Base-by-base conservation (phyloP, 192 early-diverging fungal genomes). In the Backusella luteola region DNA sequence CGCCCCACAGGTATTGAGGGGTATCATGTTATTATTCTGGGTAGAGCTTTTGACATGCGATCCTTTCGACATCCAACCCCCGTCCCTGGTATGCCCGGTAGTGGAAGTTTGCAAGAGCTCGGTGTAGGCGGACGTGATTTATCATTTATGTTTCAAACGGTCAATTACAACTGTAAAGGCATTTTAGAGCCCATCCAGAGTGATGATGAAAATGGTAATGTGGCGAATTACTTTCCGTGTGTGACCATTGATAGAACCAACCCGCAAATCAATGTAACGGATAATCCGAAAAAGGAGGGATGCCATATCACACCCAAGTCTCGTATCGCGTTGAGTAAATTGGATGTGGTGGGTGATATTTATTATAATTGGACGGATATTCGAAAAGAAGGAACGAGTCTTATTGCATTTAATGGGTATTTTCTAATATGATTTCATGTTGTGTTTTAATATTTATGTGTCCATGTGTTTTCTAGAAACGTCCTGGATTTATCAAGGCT, bases 71-170 rank as follows among this genome's bases (percentile, higher is more conserved):
- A 94, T 56, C 78, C 81, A 0, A 79, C 72, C 19, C 63, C 71
- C 0, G 73, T 66, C 7, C 59, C 79, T 34, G 78, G 73, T 29
- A 80, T 87, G n/a, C 78, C 83, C 6, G 81, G 80, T 1, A 76
- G 79, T 39, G 87, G 89, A 56, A 78, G 91, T 67, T 73, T 93
- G 17, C 84, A 87, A 77, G 86, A 86, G 73, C 82, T 87, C 0
- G 84, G 87, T 39, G 89, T 90, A 0, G 90, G 91, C 44, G 90
- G 91, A 67, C 89, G 84, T 78, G 94, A 95, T 78, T 76, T 93
- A 73, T 88, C 89, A 29, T 93, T 94, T 44, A 71, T 95, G 86
- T 95, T 95, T 83, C 94, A 95, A 84, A 88, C 85, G 69, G 86
- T 91, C 56, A 93, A 94, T 75, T 71, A 77, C 39, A 79, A 87